These are phyloP conservation scores for Skeletonema tropicum DNA, from an alignment of 108 stramenopile genomes.

Conservation along the genomic window DNA sequence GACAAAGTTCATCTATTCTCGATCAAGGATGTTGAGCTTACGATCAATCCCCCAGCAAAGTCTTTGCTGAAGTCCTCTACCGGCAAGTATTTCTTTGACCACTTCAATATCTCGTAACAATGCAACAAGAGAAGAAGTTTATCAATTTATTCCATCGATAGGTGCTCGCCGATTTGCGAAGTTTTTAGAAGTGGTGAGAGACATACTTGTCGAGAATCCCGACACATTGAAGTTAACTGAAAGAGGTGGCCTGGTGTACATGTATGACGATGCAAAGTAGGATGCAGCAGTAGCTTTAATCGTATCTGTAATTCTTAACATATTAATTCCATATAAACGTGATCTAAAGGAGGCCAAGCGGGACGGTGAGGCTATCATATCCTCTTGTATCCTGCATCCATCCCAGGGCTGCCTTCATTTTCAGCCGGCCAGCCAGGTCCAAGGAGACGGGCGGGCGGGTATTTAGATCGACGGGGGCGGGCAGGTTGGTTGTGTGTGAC, in stretches of 20 bases:
- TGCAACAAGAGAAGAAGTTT: constrained; percentile 55
- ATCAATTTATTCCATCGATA: constrained; percentile 73
- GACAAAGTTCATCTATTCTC: constrained; percentile 55
- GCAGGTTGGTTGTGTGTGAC: too few species aligned
- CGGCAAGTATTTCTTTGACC: constrained; percentile 63
- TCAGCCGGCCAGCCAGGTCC: too few species aligned
- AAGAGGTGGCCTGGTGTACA: constrained; percentile 1
- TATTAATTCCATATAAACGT: too few species aligned
- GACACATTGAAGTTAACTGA: constrained; percentile 48
- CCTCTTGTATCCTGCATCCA: too few species aligned
- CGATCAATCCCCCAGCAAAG: constrained; percentile 55
- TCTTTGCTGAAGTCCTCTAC: constrained; percentile 75
- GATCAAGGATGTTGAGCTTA: constrained; percentile 67
- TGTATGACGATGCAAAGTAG: not conserved
- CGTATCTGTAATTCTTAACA: not conserved
- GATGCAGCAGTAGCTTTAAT: not conserved
- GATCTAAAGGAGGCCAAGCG: too few species aligned
- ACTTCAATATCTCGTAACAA: constrained; percentile 33
- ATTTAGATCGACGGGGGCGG: too few species aligned
- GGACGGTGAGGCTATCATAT: too few species aligned
- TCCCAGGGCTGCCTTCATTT: too few species aligned
- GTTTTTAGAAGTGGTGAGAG: constrained; percentile 74
- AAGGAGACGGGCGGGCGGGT: too few species aligned
- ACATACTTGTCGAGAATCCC: constrained; percentile 44
- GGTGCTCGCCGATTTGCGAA: constrained; percentile 73